These are phyloP conservation scores for Tylopilus intermedius DNA, from an alignment of 768 basidiomycete genomes.

Conservation along the genomic window DNA sequence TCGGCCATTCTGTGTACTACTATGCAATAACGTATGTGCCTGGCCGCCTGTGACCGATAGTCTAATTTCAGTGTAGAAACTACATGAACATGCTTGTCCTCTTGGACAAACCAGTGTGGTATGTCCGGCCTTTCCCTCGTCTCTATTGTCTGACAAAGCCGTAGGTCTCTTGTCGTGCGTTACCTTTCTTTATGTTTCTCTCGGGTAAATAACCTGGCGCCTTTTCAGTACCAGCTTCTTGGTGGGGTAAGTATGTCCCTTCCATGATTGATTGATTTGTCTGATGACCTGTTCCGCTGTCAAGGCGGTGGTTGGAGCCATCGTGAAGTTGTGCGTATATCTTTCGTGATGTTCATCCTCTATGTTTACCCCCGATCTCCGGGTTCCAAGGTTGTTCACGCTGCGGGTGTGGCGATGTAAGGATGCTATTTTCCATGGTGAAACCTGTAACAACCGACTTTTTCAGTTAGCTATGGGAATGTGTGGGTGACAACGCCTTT, in stretches of 20 bases:
- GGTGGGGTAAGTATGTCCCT: constrained; percentile 30
- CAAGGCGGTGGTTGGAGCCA: constrained; percentile 48
- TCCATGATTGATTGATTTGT: not conserved
- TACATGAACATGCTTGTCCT: constrained; percentile 36
- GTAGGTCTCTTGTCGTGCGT: constrained; percentile 49
- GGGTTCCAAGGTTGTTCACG: constrained; percentile 42
- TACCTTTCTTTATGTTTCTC: not conserved
- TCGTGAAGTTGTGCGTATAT: constrained; percentile 50
- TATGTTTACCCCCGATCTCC: not conserved
- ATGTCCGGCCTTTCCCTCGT: constrained; percentile 6
- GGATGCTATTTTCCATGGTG: constrained; percentile 12
- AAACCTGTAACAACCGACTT: not conserved
- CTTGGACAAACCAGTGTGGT: constrained; percentile 43
- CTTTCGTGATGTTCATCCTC: not conserved
- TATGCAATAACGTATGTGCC: constrained; percentile 49
- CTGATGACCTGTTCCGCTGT: not conserved
- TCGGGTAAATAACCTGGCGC: not conserved
- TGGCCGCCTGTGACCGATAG: not conserved
- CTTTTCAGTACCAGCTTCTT: constrained; percentile 40
- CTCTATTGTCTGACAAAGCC: constrained; percentile 14
- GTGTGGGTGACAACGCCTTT: constrained; percentile 40
- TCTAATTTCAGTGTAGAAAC: constrained; percentile 31
- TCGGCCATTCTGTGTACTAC: constrained; percentile 49
- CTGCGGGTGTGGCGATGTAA: constrained; percentile 62
- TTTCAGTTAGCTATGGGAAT: constrained; percentile 53